These are phyloP conservation scores for Gardenia jasminoides DNA, from an alignment of 257 asterid species.

Conservation along the genomic window DNA sequence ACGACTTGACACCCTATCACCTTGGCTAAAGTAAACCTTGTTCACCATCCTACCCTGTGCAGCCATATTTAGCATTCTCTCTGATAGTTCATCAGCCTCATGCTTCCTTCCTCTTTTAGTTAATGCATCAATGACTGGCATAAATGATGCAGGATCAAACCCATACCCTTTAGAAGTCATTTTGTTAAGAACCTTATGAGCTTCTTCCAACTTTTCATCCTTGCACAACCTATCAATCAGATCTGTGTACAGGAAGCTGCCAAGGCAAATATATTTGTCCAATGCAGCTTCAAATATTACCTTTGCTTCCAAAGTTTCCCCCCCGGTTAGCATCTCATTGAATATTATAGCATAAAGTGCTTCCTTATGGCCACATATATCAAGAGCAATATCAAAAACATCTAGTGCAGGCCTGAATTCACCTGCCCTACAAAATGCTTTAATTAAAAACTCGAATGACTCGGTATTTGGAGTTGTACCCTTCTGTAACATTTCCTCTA, in stretches of 20 bases:
- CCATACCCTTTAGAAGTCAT: conserved; percentile 62
- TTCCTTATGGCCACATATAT: conserved; percentile 63
- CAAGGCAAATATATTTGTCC: conserved; percentile 54
- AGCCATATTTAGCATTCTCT: conserved; percentile 68
- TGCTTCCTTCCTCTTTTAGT: conserved; percentile 54
- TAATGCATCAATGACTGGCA: conserved; percentile 82
- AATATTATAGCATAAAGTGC: conserved; percentile 62
- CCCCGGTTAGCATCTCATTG: conserved; percentile 74
- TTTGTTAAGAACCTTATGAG: conserved; percentile 52
- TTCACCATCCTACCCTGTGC: conserved; percentile 40
- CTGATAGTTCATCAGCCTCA: conserved; percentile 69
- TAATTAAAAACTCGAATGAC: conserved; percentile 63
- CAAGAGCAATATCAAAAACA: conserved; percentile 55
- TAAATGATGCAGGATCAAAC: conserved; percentile 76
- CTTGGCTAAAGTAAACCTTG: conserved; percentile 31
- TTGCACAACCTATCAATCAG: conserved; percentile 54
- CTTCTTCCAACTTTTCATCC: conserved; percentile 54
- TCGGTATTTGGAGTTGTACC: conserved; percentile 57
- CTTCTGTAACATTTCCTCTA: conserved; percentile 80
- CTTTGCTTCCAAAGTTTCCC: conserved; percentile 70
- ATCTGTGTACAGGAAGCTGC: conserved; percentile 59
- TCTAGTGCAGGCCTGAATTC: conserved; percentile 92
- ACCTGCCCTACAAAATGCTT: conserved; percentile 75
- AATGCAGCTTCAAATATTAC: conserved; percentile 66
- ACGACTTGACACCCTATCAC: conserved; percentile 23